phyloP scores from a whole-genome alignment of 208 protist species.

The Crithidia brevicula region DNA sequence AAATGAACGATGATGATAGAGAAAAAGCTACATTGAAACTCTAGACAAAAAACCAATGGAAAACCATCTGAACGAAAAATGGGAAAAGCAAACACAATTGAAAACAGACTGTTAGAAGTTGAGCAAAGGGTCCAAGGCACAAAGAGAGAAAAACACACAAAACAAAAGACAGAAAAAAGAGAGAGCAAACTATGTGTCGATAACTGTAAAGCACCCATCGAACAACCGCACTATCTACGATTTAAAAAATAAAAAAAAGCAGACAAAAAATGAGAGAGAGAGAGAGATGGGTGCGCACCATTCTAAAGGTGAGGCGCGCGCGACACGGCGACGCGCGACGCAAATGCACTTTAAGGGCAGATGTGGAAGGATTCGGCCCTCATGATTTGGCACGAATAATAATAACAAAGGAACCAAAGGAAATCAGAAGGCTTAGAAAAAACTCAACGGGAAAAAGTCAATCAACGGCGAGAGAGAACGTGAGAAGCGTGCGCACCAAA shows the following conservation, averaged over 20 bases:
- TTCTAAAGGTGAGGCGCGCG: not conserved
- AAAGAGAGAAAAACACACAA: not conserved
- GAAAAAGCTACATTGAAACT: too few relatives aligned
- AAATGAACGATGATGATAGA: not conserved
- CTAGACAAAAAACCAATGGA: too few relatives aligned
- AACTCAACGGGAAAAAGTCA: not conserved
- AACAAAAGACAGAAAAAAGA: not conserved
- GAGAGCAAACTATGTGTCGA: slow-evolving; percentile 1
- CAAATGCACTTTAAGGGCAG: too few relatives aligned
- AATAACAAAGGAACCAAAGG: not conserved
- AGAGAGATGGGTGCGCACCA: not conserved
- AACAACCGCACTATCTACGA: too few relatives aligned
- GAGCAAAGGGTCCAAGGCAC: too few relatives aligned
- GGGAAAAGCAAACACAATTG: too few relatives aligned
- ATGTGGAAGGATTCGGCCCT: too few relatives aligned
- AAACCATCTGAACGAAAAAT: too few relatives aligned
- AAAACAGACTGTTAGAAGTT: too few relatives aligned
- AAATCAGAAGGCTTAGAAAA: not conserved
- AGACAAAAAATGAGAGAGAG: not conserved
- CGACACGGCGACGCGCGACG: not conserved
- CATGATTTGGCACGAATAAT: too few relatives aligned
- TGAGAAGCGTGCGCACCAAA: not conserved
- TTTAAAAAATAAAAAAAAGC: not conserved
- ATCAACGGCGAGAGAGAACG: not conserved
- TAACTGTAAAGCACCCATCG: too few relatives aligned